Evolutionary conservation across 2,329 filamentous ascomycete species (phyloP), one percentile per base, ranked within the genome.

Genomic region (Colletotrichum destructivum): DNA sequence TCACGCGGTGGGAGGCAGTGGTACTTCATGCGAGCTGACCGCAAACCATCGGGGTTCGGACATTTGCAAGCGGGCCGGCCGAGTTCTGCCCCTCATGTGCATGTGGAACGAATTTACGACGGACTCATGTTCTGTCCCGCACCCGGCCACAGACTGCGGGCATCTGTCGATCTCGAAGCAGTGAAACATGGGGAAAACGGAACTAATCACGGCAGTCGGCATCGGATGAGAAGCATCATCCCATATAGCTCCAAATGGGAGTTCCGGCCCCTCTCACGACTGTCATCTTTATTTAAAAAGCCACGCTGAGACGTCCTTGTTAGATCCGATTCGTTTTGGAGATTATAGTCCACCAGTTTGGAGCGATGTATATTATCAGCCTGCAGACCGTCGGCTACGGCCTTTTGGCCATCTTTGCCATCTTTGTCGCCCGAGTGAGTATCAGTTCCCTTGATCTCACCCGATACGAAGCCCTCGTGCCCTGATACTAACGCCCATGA

Each of bases 401-500:
- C 21, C 21, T 68, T 5, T 15, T 46, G 7, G 66, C 59, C 2
- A 51, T 63, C 31, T 8, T 57, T 15, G 31, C 42, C 21, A 23
- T 69, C 44, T 57, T 57, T 2, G 1, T 51, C 18, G 51, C 44
- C n/a, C 59, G 66, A 18, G 59, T 69, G 11, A 64, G 66, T 51
- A 8, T 16, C 6, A 12, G 1, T 44, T 44, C 4, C 4, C 8
- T 15, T 12, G 2, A 12, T 12, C 4, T 12, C 11, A 7, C 16
- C 35, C 21, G 23, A 26, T 3, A 26, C 23, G 23, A 26, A 3
- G 5, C 15, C n/a, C 11, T 7, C 9, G 11, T 13, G 18, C 16
- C 9, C 16, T 31, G 3, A 6, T 12, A n/a, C 4, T 59, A 8
- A 59, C 12, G 3, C 7, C n/a, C 38, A 5, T 18, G 1, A 59